Base-by-base conservation (phyloP, 2,329 filamentous ascomycete genomes). In the Paraphaeosphaeria minitans region DNA sequence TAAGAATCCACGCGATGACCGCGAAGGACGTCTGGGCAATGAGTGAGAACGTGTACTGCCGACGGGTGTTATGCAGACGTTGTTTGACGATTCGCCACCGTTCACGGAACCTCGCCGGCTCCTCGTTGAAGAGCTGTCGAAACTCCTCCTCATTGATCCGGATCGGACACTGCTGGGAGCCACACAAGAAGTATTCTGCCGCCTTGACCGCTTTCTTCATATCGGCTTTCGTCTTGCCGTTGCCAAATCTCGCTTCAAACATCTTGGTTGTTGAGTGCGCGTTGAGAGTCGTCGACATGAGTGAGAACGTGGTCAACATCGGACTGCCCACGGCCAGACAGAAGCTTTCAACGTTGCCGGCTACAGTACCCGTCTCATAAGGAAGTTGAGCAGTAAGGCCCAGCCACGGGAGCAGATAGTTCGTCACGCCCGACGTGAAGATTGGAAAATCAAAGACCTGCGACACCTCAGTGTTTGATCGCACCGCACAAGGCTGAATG, bases 401-500 rank as follows among this genome's bases (percentile, higher is more conserved):
- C 8, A 48, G 45, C 45, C 45, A 48, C 2, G 45, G 45, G 12
- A 48, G 45, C 3, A 48, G 27, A n/a, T 48, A 48, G 45, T 48
- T 48, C 9, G 45, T 48, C 24, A 48, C 24, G 5, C 45, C 45
- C 12, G 45, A 48, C 9, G 45, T 48, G 24, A 48, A 48, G 45
- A 48, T 48, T 14, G 45, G 45, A n/a, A 48, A 48, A 48, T 48
- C 14, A n/a, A 48, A 48, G 45, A 48, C 45, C 45, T 48, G 24
- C 2, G 7, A n/a, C 4, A 14, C 7, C 24, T 48, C 16, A 48
- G 45, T 14, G 33, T 21, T 6, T 29, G 4, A 6, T 22, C 43
- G 5, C 13, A n/a, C 21, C 16, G 19, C 24, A 27, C 22, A 12
- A 4, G 13, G 21, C n/a, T 47, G 13, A 16, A 14, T 6, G 35